These are phyloP conservation scores for Monotropa hypopitys DNA, from an alignment of 179 eudicot species.

Conservation along the genomic window DNA sequence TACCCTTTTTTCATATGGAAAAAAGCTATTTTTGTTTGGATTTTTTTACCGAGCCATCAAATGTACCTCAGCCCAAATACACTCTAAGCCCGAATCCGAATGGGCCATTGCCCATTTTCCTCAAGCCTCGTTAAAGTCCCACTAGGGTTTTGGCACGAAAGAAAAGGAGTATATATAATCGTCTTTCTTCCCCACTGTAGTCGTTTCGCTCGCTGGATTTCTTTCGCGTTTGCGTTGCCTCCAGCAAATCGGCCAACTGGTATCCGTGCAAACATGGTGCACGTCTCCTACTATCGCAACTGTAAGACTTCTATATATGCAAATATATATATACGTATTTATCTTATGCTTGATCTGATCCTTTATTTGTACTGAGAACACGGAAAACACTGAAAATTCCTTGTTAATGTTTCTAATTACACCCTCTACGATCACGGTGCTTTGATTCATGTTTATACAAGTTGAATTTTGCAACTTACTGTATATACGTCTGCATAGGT, in stretches of 20 bases:
- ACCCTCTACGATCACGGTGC: background rate
- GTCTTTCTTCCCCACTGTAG: background rate
- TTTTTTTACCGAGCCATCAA: background rate
- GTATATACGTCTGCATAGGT: too few species aligned
- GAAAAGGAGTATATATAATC: background rate
- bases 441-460: background rate
- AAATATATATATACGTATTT: background rate
- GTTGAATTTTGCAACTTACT: too few species aligned
- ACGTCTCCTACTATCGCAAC: constrained; percentile 55
- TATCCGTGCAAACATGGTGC: constrained; percentile 44
- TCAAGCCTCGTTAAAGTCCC: background rate
- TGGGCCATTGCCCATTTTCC: background rate
- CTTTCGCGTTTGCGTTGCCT: background rate
- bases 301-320: constrained; percentile 26
- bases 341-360: background rate
- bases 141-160: background rate
- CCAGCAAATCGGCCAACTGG: background rate
- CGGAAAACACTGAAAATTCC: background rate
- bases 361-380: background rate
- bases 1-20: too few species aligned
- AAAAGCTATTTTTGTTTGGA: background rate
- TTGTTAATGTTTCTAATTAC: background rate
- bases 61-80: background rate
- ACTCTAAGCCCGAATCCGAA: background rate
- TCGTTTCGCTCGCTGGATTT: background rate